Evolutionary conservation across 2,329 filamentous ascomycete species (phyloP).

Genomic region (Tothia fuscella): DNA sequence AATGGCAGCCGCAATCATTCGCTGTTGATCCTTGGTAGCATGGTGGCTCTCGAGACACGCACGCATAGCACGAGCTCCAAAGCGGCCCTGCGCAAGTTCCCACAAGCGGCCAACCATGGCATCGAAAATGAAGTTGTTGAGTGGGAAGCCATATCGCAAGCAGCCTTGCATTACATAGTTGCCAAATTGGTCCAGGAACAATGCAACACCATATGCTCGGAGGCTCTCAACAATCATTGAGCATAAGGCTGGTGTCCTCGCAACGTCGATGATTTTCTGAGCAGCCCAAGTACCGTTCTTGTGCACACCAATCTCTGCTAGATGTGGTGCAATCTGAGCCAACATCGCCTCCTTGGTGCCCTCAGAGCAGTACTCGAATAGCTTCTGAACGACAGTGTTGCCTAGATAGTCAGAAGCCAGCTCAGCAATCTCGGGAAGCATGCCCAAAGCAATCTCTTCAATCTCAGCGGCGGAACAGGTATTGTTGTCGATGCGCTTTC

Average conservation of each 20-base stretch:
- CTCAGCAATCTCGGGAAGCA: conserved; percentile 95
- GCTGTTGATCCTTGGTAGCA: conserved; percentile 86
- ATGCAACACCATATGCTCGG: conserved; percentile 72
- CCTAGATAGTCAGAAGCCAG: conserved; percentile 91
- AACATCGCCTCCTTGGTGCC: conserved; percentile 86
- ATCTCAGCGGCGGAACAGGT: conserved; percentile 77
- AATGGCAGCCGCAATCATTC: conserved; percentile 86
- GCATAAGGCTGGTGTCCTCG: conserved; percentile 76
- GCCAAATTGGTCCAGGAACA: conserved; percentile 95
- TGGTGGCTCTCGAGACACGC: conserved; percentile 95
- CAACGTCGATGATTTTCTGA: conserved; percentile 97
- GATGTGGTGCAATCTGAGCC: conserved; percentile 71
- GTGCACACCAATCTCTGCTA: conserved; percentile 94
- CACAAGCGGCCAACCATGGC: conserved; percentile 90
- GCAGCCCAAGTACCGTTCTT: conserved; percentile 99
- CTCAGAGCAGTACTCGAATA: conserved; percentile 94
- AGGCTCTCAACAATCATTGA: conserved; percentile 71
- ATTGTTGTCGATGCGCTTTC: conserved; percentile 95
- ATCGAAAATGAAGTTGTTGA: conserved; percentile 96
- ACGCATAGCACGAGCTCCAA: conserved; percentile 90
- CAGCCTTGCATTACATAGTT: conserved; percentile 98
- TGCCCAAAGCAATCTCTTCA: conserved; percentile 80
- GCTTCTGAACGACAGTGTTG: conserved; percentile 98
- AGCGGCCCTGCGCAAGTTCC: conserved; percentile 86
- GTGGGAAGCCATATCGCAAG: conserved; percentile 77